Evolutionary conservation across 352 stramenopile species (phyloP).

Genomic region (Phytophthora citrophthora): DNA sequence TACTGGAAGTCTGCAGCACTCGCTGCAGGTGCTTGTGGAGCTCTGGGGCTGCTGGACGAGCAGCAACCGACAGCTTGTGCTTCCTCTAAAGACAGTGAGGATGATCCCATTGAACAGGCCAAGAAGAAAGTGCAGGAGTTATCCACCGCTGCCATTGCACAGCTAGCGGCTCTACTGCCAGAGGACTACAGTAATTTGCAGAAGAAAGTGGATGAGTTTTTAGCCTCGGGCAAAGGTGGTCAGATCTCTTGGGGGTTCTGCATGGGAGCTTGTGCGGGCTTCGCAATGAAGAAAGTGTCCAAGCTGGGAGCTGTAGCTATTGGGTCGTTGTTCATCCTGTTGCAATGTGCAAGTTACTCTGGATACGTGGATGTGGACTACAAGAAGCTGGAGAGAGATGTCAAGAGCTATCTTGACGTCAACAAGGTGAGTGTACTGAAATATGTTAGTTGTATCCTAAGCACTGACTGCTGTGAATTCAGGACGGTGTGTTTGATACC

Average conservation of each 20-base stretch:
- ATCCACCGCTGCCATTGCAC: conserved; percentile 39
- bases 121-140: conserved; percentile 69
- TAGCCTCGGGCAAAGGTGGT: conserved; percentile 66
- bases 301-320: conserved; percentile 89
- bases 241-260: conserved; percentile 91
- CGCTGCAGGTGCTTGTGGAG: conserved; percentile 15
- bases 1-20: conserved; percentile 35
- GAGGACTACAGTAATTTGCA: conserved; percentile 52
- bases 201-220: conserved; percentile 63
- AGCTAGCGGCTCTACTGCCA: conserved; percentile 47
- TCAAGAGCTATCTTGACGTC: conserved; percentile 75
- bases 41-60: conserved; percentile 18
- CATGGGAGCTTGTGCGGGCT: conserved; percentile 91
- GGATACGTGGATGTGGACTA: conserved; percentile 94
- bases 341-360: conserved; percentile 90
- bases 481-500: conserved; percentile 76
- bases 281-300: conserved; percentile 92
- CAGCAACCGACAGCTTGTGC: conserved; percentile 26
- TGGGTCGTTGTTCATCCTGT: conserved; percentile 84
- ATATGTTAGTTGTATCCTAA: background rate
- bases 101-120: conserved; percentile 60
- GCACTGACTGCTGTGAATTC: background rate
- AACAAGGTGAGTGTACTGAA: conserved; percentile 59
- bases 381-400: conserved; percentile 87
- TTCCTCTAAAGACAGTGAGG: conserved; percentile 21